Conservation (phyloP, 192 early-diverging fungal genomes). For the Coemansia sp. region DNA sequence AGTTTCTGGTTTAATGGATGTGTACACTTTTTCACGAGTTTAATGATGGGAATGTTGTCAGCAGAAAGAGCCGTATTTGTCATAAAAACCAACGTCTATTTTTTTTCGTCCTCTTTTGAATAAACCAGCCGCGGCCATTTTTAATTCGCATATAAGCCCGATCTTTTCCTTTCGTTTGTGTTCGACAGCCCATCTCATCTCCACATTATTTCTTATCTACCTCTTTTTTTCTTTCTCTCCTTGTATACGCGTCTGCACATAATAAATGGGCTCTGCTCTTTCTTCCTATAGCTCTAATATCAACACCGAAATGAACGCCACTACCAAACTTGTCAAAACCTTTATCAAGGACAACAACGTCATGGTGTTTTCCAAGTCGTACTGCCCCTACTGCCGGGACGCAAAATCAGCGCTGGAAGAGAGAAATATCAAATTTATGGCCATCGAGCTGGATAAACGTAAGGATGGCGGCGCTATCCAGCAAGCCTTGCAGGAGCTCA, state of each 20-base stretch:
- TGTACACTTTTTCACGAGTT: no score
- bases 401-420: slow-evolving; percentile 56
- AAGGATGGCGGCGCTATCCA: slow-evolving; percentile 63
- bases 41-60: no score
- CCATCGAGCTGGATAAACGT: slow-evolving; percentile 59
- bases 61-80: no score
- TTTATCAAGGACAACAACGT: slow-evolving; percentile 43
- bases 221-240: neutral
- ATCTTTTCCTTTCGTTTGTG: neutral
- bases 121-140: no score
- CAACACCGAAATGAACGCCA: slow-evolving; percentile 22
- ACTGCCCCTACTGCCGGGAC: slow-evolving; percentile 67
- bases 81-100: no score
- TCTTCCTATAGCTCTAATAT: slow-evolving; percentile 7
- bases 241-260: slow-evolving; percentile 1
- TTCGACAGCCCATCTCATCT: neutral
- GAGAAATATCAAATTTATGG: slow-evolving; percentile 36
- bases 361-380: slow-evolving; percentile 76
- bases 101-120: no score
- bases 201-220: neutral
- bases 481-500: slow-evolving; percentile 55
- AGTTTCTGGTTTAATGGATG: no score
- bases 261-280: slow-evolving; percentile 8
- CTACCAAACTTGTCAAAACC: slow-evolving; percentile 26
- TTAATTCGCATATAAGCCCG: neutral